Evolutionary conservation across 1,284 basidiomycete species (phyloP), one percentile per base, ranked within the genome.

Genomic region (Leccinum solheimii): DNA sequence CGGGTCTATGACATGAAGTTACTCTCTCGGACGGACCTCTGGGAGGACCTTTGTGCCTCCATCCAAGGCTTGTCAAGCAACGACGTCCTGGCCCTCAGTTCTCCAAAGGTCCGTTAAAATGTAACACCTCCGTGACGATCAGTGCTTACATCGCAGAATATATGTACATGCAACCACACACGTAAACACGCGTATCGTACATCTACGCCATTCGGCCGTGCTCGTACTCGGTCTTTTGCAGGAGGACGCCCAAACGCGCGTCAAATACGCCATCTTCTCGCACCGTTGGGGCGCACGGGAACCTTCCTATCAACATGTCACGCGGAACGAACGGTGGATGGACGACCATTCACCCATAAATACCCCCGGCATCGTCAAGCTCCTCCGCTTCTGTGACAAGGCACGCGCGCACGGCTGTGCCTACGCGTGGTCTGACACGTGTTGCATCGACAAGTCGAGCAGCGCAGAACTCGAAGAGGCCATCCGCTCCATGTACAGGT

Each of bases 401-500:
- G 65, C 52, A 14, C 55, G 62, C 38, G 3, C 11, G 23, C 43
- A 67, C 26, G 52, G 62, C 36, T 65, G 64, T 52, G 27, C 38
- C 2, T 67, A 65, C 26, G 64, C 62, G 23, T 64, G 64, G 64
- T 65, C 64, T 7, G 65, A 67, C 40, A 65, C 48, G 2, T 65
- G 66, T 27, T 65, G 56, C 27, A 65, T 67, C 43, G 50, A 65
- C 58, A 65, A 65, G 32, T 65, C 55, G 52, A 65, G 64, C 56
- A 65, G 64, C 11, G 65, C 65, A 30, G 64, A 65, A 9, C 49
- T 65, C 1, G 64, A 67, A 26, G 64, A 65, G 26, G 64, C 64
- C 13, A 65, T 65, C 43, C 65, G 65, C 2, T 58, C 64, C 26
- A 65, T 65, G 64, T 65, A 67, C 4, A 64, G 62, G 30, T 65